phyloP scores from a whole-genome alignment of 2,329 filamentous ascomycete genomes.

The Pestalotiopsis sp. region DNA sequence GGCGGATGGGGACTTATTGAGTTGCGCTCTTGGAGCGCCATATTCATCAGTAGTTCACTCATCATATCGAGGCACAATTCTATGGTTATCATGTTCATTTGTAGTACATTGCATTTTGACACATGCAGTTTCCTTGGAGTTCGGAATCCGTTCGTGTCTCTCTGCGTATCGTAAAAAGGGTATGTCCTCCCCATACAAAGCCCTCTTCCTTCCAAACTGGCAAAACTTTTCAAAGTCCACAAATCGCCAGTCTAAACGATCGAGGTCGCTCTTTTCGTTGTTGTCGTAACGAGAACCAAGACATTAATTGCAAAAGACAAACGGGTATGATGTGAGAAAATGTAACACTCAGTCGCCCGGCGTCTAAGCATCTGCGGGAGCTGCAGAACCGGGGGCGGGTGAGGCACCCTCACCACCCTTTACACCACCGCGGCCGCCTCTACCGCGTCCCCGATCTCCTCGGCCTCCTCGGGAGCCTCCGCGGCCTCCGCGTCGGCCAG shows the following conservation, averaged over 20 bases:
- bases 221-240: slow-evolving; percentile 14
- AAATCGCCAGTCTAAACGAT: slow-evolving; percentile 14
- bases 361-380: slow-evolving; percentile 9
- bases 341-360: not conserved
- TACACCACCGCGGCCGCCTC: slow-evolving; percentile 38
- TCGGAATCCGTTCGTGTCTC: not conserved
- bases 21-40: no score
- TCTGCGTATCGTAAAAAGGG: slow-evolving; percentile 9
- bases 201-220: slow-evolving; percentile 10
- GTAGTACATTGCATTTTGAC: slow-evolving; percentile 6
- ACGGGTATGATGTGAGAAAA: slow-evolving; percentile 14
- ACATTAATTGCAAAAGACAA: slow-evolving; percentile 42
- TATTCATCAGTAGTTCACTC: no score
- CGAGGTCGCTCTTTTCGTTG: slow-evolving; percentile 10
- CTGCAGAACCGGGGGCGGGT: slow-evolving; percentile 50
- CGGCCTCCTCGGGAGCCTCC: slow-evolving; percentile 59
- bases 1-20: no score
- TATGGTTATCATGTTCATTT: slow-evolving; percentile 6
- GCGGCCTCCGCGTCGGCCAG: slow-evolving; percentile 44
- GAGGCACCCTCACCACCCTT: slow-evolving; percentile 60
- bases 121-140: not conserved
- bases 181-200: slow-evolving; percentile 12
- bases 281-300: slow-evolving; percentile 28
- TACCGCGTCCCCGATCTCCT: slow-evolving; percentile 57
- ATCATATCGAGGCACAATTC: not conserved